Evolutionary conservation across 176 grass and related monocot genomes (phyloP), one percentile per base, ranked within the genome.

Genomic region (Rhynchospora pubera): DNA sequence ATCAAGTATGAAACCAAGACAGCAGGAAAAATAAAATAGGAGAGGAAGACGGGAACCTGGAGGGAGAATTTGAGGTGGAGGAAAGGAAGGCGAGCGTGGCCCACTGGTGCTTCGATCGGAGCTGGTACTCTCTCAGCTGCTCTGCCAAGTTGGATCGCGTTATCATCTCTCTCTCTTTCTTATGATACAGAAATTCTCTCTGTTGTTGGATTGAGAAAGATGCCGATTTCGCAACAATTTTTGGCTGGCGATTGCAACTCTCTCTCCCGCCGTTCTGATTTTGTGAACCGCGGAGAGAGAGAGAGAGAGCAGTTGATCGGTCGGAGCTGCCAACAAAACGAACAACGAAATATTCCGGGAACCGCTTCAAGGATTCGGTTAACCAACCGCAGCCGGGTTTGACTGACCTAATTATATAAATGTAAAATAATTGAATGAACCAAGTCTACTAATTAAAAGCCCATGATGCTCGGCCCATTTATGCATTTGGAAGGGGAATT

Each of bases 121-220:
- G 72, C 86, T 88, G 86, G 53, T 88, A 88, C 43, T 88, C 86
- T 75, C 52, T 84, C 30, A 88, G 53, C 63, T 88, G 86, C 26
- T 84, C 86, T 19, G 32, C 81, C 28, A 84, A 62, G 68, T 80
- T 79, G 5, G 82, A 78, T 60, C 86, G 81, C 46, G 81, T 67
- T 6, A 84, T 70, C 86, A 87, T 84, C 85, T 83, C 58, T n/a
- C n/a, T n/a, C n/a, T n/a, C n/a, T n/a, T n/a, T n/a, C n/a, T n/a
- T n/a, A n/a, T n/a, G n/a, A n/a, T n/a, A n/a, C n/a, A n/a, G n/a
- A n/a, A n/a, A n/a, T n/a, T n/a, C n/a, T n/a, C n/a, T n/a, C n/a
- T n/a, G n/a, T n/a, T 50, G 52, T 76, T 51, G 71, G 43, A 76
- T 76, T 21, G 14, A 14, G 14, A 9, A 26, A 22, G 47, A 44